Evolutionary conservation across 495 filamentous ascomycete species (phyloP).

Genomic region (Penicillium manginii): DNA sequence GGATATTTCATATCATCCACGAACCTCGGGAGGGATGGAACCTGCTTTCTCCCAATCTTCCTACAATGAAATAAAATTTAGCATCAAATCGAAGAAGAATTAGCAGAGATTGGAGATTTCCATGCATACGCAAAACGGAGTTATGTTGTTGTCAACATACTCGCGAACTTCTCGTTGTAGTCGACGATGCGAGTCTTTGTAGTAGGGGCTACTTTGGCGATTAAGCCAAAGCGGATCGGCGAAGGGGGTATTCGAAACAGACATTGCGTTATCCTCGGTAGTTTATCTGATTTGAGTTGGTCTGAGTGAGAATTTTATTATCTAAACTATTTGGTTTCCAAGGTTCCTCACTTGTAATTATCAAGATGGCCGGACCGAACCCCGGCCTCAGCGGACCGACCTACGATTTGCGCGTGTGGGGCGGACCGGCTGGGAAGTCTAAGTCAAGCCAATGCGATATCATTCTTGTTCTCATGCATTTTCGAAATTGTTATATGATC

Average conservation of each 20-base stretch:
- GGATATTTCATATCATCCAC: not conserved
- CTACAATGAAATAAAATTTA: not conserved
- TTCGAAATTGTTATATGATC: too few species aligned
- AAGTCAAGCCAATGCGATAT: not conserved
- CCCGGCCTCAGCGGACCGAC: not conserved
- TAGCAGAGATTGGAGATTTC: not conserved
- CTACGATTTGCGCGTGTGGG: not conserved
- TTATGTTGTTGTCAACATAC: slow-evolving; percentile 66
- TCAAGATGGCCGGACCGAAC: not conserved
- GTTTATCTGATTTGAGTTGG: not conserved
- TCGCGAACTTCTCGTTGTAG: slow-evolving; percentile 66
- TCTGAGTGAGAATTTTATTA: not conserved
- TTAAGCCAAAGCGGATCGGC: slow-evolving; percentile 75
- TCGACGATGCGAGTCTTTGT: slow-evolving; percentile 66
- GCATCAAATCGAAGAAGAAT: not conserved
- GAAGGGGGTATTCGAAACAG: slow-evolving; percentile 52
- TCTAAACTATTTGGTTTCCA: too few species aligned
- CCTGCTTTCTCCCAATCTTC: slow-evolving; percentile 36
- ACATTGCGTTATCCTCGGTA: not conserved
- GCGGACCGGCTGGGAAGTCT: not conserved
- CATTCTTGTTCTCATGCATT: not conserved
- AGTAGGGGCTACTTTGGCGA: slow-evolving; percentile 72
- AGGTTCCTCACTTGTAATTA: not conserved
- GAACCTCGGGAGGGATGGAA: slow-evolving; percentile 26
- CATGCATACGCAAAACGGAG: slow-evolving; percentile 19